Conservation (phyloP, 208 protist genomes). For the Polymyxa betae region DNA sequence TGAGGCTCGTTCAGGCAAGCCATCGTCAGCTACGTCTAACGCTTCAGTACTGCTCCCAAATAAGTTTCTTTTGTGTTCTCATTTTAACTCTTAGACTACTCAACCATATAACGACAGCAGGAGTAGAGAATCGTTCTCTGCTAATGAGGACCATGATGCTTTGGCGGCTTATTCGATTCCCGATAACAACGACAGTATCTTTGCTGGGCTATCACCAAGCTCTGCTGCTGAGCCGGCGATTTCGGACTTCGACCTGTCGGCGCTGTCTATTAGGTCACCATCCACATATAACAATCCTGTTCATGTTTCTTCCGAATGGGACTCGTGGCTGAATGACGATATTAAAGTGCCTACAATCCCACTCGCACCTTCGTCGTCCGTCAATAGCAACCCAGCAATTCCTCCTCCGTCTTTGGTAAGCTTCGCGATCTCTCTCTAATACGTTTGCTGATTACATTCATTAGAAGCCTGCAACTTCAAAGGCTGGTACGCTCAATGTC, state of each 20-base stretch:
- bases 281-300: not conserved
- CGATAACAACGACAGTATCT: not conserved
- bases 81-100: not conserved
- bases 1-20: not conserved
- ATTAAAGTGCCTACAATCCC: not conserved
- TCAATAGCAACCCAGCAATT: not conserved
- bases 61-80: not conserved
- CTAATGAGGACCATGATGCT: not conserved
- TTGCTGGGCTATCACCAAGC: not conserved
- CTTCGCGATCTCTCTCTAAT: not conserved
- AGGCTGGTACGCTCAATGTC: not conserved
- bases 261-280: too few species aligned
- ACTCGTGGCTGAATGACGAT: not conserved
- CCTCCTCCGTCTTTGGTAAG: not conserved
- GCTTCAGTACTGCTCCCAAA: not conserved
- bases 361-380: not conserved
- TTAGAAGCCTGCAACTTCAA: not conserved
- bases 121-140: not conserved
- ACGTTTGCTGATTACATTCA: not conserved
- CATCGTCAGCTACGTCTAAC: not conserved
- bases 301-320: not conserved
- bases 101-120: not conserved
- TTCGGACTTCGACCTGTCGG: not conserved
- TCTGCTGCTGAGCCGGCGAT: not conserved
- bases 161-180: not conserved